A percentile compares a stretch with the other conserved stretches of the same genome.
These are phyloP conservation scores for Aspergillus puulaauensis DNA, from an alignment of 2,329 filamentous ascomycete genomes.

Conservation along the genomic window DNA sequence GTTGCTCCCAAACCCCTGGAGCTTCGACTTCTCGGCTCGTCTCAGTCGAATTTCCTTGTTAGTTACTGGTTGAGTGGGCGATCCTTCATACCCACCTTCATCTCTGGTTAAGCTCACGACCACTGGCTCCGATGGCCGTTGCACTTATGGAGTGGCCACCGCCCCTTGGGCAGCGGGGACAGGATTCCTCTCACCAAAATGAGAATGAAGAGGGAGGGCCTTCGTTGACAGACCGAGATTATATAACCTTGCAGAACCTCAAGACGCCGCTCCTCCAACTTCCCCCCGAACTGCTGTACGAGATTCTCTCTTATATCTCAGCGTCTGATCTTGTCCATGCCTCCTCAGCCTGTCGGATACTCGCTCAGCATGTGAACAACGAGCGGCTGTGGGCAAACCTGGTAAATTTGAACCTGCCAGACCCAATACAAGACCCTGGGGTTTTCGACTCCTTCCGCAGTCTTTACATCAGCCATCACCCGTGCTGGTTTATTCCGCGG, in stretches of 20 bases:
- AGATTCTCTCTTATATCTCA: conserved; percentile 67
- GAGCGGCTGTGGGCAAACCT: conserved; percentile 72
- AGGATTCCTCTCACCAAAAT: not conserved
- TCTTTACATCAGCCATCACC: conserved; percentile 72
- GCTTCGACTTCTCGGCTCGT: not conserved
- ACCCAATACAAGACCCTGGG: conserved; percentile 54
- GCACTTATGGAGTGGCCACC: conserved; percentile 10
- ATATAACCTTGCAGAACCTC: not conserved
- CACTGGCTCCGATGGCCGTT: conserved; percentile 8
- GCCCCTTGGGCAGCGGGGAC: conserved; percentile 9
- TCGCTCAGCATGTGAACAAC: conserved; percentile 60
- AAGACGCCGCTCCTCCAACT: conserved; percentile 45
- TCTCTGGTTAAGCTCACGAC: not conserved
- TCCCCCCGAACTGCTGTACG: conserved; percentile 72
- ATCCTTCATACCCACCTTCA: not conserved
- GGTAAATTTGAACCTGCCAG: conserved; percentile 67
- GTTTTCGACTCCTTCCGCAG: conserved; percentile 66
- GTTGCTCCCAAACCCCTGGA: not conserved
- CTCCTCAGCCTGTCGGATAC: conserved; percentile 60
- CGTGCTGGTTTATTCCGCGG: conserved; percentile 79
- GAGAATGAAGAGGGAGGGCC: conserved; percentile 1
- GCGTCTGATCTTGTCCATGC: conserved; percentile 63
- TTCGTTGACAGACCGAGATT: not conserved
- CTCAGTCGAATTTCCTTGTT: not conserved
- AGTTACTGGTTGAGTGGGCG: not conserved